Base-by-base conservation (phyloP, 129 eudicot species). In the Pseudognaphalium luteoalbum region DNA sequence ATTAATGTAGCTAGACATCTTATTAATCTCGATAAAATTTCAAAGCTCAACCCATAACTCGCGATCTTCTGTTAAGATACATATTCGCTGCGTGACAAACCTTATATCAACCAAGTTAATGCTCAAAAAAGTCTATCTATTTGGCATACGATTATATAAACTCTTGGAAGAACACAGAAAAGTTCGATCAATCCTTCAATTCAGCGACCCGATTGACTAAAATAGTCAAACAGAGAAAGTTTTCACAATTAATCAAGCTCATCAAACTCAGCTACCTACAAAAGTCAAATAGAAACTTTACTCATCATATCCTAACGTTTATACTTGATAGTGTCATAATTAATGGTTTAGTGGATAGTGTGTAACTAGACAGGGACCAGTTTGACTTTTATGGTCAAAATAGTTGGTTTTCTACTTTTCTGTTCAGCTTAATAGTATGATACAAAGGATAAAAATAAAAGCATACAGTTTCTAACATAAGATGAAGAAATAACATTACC, bases 401-500 rank as follows among this genome's bases (percentile, higher is more conserved):
- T 32, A 22, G 19, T 28, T 68, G 14, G 75, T 68, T 57, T 25
- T 10, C 10, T 7, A 29, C 37, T 22, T 57, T 25, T 10, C 10
- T 7, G n/a, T 56, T 22, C 37, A 30, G 35, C 0, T 9, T 21
- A 25, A 30, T 35, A 0, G 15, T 44, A 19, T 33, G 25, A 33
- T 66, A 47, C n/a, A 10, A 44, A 65, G 6, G 0, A 29, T 22
- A 64, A 0, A 20, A 14, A 12, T 8, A 4, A 6, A 75, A 19
- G 15, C 15, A 14, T 50, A 25, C 28, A 21, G 72, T 20, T 42
- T 50, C 15, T 61, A 66, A 67, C 37, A 34, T 2, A 29, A 54
- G 25, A 8, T 52, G 58, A 67, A 74, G 25, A 51, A 30, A 62
- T 52, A 28, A 9, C 30, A 58, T 65, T 81, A 91, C 93, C 88